Evolutionary conservation across 202 grass and related monocot genomes (phyloP).

Genomic region (Carex arenaria): DNA sequence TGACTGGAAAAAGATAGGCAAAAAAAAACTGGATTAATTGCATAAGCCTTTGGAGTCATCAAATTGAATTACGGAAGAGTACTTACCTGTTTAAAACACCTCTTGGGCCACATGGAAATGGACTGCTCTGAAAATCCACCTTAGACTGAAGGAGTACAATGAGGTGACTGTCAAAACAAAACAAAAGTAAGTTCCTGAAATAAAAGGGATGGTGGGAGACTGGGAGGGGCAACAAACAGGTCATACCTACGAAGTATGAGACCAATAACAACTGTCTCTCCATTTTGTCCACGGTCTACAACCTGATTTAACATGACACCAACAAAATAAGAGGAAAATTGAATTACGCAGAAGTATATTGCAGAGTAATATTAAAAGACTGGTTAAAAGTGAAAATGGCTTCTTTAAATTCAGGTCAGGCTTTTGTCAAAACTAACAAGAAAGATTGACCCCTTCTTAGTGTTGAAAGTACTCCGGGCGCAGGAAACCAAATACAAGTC

Average conservation of each 20-base stretch:
- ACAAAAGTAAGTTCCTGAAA: conserved; percentile 17
- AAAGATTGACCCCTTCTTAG: background rate
- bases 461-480: background rate
- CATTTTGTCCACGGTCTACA: conserved; percentile 80
- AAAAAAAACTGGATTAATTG: conserved; percentile 23
- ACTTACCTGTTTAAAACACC: conserved; percentile 81
- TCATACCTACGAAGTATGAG: conserved; percentile 93
- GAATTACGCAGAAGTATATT: conserved; percentile 3
- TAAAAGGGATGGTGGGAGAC: background rate
- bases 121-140: conserved; percentile 91
- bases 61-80: conserved; percentile 1
- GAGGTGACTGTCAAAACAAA: conserved; percentile 65
- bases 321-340: background rate
- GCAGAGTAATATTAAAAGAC: background rate
- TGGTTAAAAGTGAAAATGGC: background rate
- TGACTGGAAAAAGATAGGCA: conserved; percentile 47
- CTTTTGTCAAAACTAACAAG: background rate
- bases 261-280: conserved; percentile 82
- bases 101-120: conserved; percentile 88
- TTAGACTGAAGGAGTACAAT: conserved; percentile 95
- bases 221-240: background rate
- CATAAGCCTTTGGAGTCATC: background rate
- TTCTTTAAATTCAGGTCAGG: background rate
- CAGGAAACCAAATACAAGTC: background rate
- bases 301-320: conserved; percentile 40